A percentile compares a stretch with the other conserved stretches of the same genome.
Conservation (phyloP, 2,329 filamentous ascomycete species). For the Incumbomyces delicatus region DNA sequence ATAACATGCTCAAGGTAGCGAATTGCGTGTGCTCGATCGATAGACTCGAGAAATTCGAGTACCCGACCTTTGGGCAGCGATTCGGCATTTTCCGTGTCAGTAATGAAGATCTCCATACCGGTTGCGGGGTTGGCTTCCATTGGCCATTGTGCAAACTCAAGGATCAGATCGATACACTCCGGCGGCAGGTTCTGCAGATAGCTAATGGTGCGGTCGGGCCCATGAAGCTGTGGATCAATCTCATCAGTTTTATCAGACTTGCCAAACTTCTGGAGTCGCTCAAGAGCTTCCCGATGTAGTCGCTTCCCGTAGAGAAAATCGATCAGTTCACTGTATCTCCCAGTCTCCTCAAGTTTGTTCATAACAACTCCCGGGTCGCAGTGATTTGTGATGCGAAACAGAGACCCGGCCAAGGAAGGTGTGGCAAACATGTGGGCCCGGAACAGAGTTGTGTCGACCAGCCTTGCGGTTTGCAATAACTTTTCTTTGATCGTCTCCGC, state of each 20-base stretch:
- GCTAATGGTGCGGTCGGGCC: slow-evolving; percentile 71
- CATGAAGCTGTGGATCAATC: slow-evolving; percentile 51
- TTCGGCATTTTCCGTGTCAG: slow-evolving; percentile 91
- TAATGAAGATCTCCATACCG: slow-evolving; percentile 87
- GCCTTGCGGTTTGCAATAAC: slow-evolving; percentile 63
- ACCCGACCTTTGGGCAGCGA: slow-evolving; percentile 70
- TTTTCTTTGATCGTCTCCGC: slow-evolving; percentile 56
- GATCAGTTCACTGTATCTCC: slow-evolving; percentile 86
- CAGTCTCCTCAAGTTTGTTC: slow-evolving; percentile 78
- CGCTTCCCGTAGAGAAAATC: slow-evolving; percentile 96
- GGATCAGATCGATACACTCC: slow-evolving; percentile 77
- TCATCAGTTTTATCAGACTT: slow-evolving; percentile 38
- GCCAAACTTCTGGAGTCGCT: slow-evolving; percentile 73
- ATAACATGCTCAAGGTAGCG: slow-evolving; percentile 87
- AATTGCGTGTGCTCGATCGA: slow-evolving; percentile 63
- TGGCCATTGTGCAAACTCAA: slow-evolving; percentile 88
- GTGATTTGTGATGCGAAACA: slow-evolving; percentile 95
- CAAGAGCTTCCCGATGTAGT: slow-evolving; percentile 76
- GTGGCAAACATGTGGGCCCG: slow-evolving; percentile 88
- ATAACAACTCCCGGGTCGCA: slow-evolving; percentile 94
- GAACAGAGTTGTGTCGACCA: slow-evolving; percentile 92
- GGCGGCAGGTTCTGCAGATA: slow-evolving; percentile 87
- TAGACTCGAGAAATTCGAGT: slow-evolving; percentile 59
- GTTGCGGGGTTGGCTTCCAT: slow-evolving; percentile 60
- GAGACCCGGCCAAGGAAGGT: slow-evolving; percentile 71